Conservation (phyloP, 78 protist genomes). For the Bigelowiella natans region DNA sequence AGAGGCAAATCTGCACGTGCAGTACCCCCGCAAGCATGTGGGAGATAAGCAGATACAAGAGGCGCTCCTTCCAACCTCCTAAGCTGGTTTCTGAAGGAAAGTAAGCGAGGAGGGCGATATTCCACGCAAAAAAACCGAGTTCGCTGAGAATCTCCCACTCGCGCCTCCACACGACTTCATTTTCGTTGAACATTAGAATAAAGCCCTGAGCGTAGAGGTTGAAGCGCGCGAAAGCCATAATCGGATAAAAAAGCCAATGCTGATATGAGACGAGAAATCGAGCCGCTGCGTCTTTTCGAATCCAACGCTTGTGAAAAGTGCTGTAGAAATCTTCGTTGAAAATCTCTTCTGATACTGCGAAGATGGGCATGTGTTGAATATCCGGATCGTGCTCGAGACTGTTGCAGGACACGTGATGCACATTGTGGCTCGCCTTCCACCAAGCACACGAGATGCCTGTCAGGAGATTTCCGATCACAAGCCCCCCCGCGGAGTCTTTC, state of each 20-base stretch:
- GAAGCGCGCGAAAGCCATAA: constrained; percentile 19
- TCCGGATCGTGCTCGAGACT: constrained; percentile 26
- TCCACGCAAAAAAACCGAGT: not conserved
- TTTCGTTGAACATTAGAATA: not conserved
- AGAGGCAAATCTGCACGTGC: constrained; percentile 18
- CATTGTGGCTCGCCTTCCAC: constrained; percentile 38
- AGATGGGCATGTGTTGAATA: constrained; percentile 25
- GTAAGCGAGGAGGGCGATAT: not conserved
- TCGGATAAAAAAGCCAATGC: constrained; percentile 7
- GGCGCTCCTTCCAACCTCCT: not conserved
- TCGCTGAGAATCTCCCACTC: not conserved
- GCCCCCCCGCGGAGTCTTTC: not conserved
- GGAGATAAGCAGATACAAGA: not conserved
- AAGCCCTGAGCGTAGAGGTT: constrained; percentile 23
- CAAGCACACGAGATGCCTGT: not conserved
- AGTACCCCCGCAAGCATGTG: constrained; percentile 8
- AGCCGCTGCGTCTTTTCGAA: constrained; percentile 1
- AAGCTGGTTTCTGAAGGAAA: no score
- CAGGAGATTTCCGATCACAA: not conserved
- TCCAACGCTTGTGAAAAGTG: constrained; percentile 1
- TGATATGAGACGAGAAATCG: not conserved
- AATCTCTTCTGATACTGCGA: not conserved
- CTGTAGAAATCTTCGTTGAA: not conserved
- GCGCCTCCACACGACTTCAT: not conserved
- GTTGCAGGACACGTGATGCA: constrained; percentile 21